These are phyloP conservation scores for Botryotinia convoluta DNA, from an alignment of 2,329 filamentous ascomycete genomes.

Conservation along the genomic window DNA sequence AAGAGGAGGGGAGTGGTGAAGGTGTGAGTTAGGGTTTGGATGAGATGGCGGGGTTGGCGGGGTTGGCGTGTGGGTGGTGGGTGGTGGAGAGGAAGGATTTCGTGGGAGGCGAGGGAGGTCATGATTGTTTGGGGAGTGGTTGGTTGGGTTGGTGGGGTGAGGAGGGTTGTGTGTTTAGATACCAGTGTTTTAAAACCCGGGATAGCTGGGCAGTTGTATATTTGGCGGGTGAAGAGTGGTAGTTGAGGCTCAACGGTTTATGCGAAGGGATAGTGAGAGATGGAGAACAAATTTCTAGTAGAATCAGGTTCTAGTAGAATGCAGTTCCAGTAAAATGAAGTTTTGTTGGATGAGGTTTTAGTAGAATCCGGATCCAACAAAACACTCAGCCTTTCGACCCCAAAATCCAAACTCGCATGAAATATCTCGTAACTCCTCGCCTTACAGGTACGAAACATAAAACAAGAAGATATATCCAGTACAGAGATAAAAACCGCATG, in stretches of 20 bases:
- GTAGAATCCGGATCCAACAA: not conserved
- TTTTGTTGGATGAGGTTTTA: fast-evolving
- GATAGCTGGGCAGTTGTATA: not conserved
- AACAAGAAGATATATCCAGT: not conserved
- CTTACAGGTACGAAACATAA: not conserved
- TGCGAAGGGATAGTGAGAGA: not conserved
- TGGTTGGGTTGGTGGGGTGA: not conserved
- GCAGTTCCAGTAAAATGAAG: not conserved
- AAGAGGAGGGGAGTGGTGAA: not conserved
- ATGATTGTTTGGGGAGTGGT: not conserved
- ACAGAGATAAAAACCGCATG: not conserved
- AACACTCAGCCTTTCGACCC: not conserved
- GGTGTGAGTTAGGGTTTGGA: not conserved
- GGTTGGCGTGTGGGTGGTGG: not conserved
- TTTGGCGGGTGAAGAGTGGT: not conserved
- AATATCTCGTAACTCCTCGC: not conserved
- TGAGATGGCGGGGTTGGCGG: not conserved
- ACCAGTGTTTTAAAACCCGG: not conserved
- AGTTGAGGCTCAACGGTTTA: not conserved
- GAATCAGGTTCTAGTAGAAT: not conserved
- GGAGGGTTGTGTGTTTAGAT: not conserved
- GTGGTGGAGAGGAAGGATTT: not conserved
- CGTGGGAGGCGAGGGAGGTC: not conserved
- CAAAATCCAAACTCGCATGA: not conserved
- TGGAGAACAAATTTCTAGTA: not conserved